phyloP scores from a whole-genome alignment of 768 basidiomycete genomes.

The Gyrodon lividus region DNA sequence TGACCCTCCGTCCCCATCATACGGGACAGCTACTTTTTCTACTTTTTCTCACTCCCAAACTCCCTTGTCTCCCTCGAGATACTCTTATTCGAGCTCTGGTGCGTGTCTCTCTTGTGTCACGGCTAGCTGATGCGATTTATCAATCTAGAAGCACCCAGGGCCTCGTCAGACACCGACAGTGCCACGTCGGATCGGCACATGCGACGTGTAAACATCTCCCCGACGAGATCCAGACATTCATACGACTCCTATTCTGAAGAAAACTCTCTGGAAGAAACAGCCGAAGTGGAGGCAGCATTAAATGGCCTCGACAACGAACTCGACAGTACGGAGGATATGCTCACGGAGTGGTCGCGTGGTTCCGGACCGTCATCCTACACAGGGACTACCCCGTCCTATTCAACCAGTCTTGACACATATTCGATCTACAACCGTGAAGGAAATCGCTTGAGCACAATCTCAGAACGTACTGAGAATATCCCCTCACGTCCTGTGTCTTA shows the following conservation, averaged over 20 bases:
- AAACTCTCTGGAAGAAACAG: constrained; percentile 44
- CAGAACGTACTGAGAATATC: constrained; percentile 72
- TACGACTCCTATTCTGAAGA: constrained; percentile 61
- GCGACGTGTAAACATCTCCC: constrained; percentile 57
- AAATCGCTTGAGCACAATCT: constrained; percentile 66
- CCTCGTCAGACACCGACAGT: constrained; percentile 47
- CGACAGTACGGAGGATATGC: constrained; percentile 60
- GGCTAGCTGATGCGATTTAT: constrained; percentile 2
- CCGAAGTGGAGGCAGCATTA: constrained; percentile 67
- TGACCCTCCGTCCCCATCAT: constrained; percentile 59
- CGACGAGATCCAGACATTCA: constrained; percentile 37
- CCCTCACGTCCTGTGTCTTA: constrained; percentile 55
- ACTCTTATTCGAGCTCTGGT: constrained; percentile 60
- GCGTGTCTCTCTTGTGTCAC: constrained; percentile 12
- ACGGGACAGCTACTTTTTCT: constrained; percentile 59
- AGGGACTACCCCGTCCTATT: constrained; percentile 31
- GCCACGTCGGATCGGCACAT: constrained; percentile 47
- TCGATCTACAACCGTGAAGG: constrained; percentile 42
- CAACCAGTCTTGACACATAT: constrained; percentile 40
- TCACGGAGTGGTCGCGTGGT: constrained; percentile 63
- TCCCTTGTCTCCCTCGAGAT: constrained; percentile 58
- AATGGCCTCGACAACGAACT: constrained; percentile 67
- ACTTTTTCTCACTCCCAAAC: constrained; percentile 51
- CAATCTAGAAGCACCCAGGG: constrained; percentile 42
- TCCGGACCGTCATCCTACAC: constrained; percentile 33